Base-by-base conservation (phyloP, 805 yeast species). In the Diddensiella santjacobensis region DNA sequence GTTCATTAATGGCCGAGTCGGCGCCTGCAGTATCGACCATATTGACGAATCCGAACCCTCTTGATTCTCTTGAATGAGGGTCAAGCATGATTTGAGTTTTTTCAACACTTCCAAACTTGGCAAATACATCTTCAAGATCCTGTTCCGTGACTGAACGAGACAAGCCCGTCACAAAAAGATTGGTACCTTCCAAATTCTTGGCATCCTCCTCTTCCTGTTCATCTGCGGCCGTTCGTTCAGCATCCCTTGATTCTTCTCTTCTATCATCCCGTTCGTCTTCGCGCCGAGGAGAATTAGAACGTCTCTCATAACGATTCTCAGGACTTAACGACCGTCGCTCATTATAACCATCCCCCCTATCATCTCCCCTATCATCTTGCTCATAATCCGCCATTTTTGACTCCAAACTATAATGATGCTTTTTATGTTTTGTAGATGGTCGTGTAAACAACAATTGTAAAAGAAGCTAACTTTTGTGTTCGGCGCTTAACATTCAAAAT, bases 31-130 rank as follows among this genome's bases (percentile, higher is more conserved):
- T 61, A n/a, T 68, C 62, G 36, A 51, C 59, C 58, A 75, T 74
- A 39, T 71, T 65, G 18, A 76, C 74, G 53, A 77, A 77, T 5
- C 80, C 82, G 59, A 73, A 77, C 1, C 81, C 81, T 50, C 76
- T 69, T 4, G 77, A 67, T 22, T 61, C 68, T 2, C 69, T 64
- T 1, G 78, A 67, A 37, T 61, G 68, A 0, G 73, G 69, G 58
- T 77, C 80, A 10, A 58, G 42, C 71, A 77, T 73, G 44, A 77
- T 68, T 49, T 72, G 75, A 26, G 53, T 44, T 42, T 55, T 58
- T 22, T 47, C 58, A 29, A 66, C 62, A 13, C 22, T 31, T 30
- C 70, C 70, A 43, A 49, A 54, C 40, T 58, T 57, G 22, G 50
- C 38, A 45, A 66, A 65, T 35, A 65, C 44, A 3, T 56, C 65